Base-by-base conservation (phyloP, 768 basidiomycete species). In the Rhizopogon rudus region DNA sequence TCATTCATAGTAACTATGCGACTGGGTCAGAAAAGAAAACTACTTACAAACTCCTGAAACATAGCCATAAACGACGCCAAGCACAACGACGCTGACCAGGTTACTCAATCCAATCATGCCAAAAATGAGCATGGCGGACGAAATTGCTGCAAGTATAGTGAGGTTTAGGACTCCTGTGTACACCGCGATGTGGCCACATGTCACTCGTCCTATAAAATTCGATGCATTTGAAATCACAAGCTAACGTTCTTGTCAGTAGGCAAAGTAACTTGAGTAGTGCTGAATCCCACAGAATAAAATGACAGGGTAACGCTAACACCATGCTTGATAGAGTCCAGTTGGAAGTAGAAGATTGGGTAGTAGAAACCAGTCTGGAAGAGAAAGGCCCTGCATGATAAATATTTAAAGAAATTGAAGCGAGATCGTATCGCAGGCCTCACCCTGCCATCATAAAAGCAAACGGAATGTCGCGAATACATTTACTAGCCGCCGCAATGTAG, bases 261-360 rank as follows among this genome's bases (percentile, higher is more conserved):
- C 2, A 13, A 20, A 10, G 6, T 22, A 8, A 28, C 6, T 33
- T 14, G 28, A 5, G 31, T 29, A 40, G 28, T 6, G 35, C 29
- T 20, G 41, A 48, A 42, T 61, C 70, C 17, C 55, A 81, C 81
- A 29, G 72, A 73, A 58, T 81, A 81, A 58, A 82, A 82, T 0
- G 81, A 76, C 2, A 82, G 62, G 29, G 61, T 63, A 7, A 71
- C 61, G 29, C 66, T 63, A 25, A 80, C 67, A 3, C 76, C 76
- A 50, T 77, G 77, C 44, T 70, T 70, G 17, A 78, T 72, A 1
- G 80, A 73, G 44, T 77, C 73, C 7, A 81, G 64, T 57, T 82
- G 81, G 14, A 82, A 61, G 61, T 77, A 82, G 63, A 79, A 81
- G 22, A 79, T 71, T 0, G 80, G 78, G 44, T 75, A 77, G 58